phyloP scores from a whole-genome alignment of 1,284 basidiomycete genomes.

The Ganoderma lucidum region DNA sequence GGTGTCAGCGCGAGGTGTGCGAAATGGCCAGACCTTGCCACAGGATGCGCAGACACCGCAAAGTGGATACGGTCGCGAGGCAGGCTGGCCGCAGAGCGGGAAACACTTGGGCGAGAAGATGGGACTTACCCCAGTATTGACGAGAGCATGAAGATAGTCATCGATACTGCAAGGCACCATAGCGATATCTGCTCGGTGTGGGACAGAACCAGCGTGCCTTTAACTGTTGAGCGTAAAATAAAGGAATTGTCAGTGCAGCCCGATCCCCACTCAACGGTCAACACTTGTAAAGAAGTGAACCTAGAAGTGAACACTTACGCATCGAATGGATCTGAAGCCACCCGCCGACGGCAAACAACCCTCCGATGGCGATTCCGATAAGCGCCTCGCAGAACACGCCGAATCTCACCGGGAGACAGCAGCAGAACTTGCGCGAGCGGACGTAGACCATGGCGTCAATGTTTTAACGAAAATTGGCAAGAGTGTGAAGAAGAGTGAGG shows the following conservation, averaged over 20 bases:
- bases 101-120: background rate
- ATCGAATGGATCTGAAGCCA: conserved; percentile 45
- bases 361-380: conserved; percentile 52
- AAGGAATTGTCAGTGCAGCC: background rate
- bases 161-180: conserved; percentile 55
- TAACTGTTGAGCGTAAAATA: conserved; percentile 22
- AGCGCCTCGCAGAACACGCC: conserved; percentile 66
- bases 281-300: background rate
- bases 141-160: conserved; percentile 54
- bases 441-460: conserved; percentile 39
- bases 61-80: background rate
- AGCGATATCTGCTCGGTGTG: conserved; percentile 51
- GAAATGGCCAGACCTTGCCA: background rate
- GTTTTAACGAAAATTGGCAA: background rate
- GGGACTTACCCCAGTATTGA: conserved; percentile 58
- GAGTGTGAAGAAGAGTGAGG: background rate
- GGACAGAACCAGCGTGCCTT: conserved; percentile 35
- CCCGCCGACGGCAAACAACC: conserved; percentile 51
- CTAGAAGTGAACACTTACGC: conserved; percentile 30
- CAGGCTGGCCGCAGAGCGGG: background rate
- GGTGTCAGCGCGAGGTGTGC: background rate
- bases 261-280: background rate
- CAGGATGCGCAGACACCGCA: background rate
- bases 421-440: conserved; percentile 57
- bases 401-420: conserved; percentile 67